Evolutionary conservation across 83 land plant genomes (phyloP).

Genomic region (Thuja plicata): DNA sequence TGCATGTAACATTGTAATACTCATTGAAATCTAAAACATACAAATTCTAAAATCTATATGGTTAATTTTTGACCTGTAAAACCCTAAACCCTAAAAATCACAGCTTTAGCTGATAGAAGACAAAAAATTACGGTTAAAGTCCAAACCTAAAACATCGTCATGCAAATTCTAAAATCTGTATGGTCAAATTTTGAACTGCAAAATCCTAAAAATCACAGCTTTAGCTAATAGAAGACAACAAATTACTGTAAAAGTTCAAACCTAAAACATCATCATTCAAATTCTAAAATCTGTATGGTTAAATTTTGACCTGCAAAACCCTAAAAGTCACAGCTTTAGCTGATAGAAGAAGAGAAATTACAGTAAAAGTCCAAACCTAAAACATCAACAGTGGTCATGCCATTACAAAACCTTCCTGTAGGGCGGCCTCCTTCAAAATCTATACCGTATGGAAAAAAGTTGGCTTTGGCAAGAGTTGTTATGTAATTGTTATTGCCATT

Average conservation of each 20-base stretch:
- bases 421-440: slow-evolving; percentile 40
- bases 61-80: too few relatives aligned
- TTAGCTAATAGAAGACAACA: neutral
- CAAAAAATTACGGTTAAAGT: neutral
- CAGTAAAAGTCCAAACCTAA: slow-evolving; percentile 35
- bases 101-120: neutral
- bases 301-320: neutral
- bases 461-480: slow-evolving; percentile 65
- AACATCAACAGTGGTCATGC: slow-evolving; percentile 63
- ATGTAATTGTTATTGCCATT: slow-evolving; percentile 69
- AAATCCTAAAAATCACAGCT: neutral
- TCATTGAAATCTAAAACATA: neutral
- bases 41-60: too few relatives aligned
- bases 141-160: slow-evolving; percentile 56
- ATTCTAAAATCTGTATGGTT: neutral
- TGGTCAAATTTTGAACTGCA: too few relatives aligned
- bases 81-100: neutral
- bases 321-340: neutral
- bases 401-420: slow-evolving; percentile 70
- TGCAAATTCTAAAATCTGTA: too few relatives aligned
- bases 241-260: slow-evolving; percentile 13
- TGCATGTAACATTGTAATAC: slow-evolving; percentile 19
- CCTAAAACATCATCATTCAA: slow-evolving; percentile 51
- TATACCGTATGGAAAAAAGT: slow-evolving; percentile 63
- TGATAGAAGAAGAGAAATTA: neutral